Percentiles rank a stretch among this genome's conserved stretches.
Conservation (phyloP, 2,329 filamentous ascomycete genomes). For the Colletotrichum acutatum region DNA sequence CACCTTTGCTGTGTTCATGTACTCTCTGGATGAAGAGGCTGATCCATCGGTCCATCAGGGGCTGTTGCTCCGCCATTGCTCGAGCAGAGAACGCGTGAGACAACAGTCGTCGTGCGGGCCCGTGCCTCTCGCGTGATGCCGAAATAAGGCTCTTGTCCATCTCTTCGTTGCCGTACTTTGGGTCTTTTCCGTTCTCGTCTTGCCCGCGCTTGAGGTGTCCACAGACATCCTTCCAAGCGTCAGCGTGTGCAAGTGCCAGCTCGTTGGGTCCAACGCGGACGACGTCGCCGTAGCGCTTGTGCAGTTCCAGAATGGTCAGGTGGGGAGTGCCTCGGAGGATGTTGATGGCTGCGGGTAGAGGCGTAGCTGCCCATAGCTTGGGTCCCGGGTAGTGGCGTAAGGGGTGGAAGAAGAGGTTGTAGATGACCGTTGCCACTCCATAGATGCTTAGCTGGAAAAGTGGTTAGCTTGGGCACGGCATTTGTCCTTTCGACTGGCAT, state of each 20-base stretch:
- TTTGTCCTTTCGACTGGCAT: too few species aligned
- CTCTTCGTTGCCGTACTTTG: background rate
- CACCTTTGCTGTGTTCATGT: conserved; percentile 1
- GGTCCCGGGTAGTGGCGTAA: conserved; percentile 46
- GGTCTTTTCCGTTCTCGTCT: conserved; percentile 17
- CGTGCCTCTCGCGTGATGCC: conserved; percentile 33
- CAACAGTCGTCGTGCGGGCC: conserved; percentile 38
- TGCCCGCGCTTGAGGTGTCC: conserved; percentile 36
- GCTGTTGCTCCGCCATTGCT: conserved; percentile 45
- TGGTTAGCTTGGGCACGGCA: too few species aligned
- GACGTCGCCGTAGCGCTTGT: conserved; percentile 43
- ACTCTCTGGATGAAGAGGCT: conserved; percentile 46
- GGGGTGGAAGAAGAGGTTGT: conserved; percentile 48
- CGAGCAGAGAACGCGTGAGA: conserved; percentile 43
- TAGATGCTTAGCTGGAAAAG: background rate
- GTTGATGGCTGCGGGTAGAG: conserved; percentile 4
- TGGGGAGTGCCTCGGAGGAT: conserved; percentile 1
- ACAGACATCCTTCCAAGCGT: conserved; percentile 54
- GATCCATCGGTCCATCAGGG: conserved; percentile 41
- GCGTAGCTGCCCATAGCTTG: background rate
- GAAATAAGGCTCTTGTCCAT: background rate
- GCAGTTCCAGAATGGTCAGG: conserved; percentile 15
- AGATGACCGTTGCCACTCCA: conserved; percentile 29
- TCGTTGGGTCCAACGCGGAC: conserved; percentile 52
- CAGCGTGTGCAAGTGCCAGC: conserved; percentile 48